Evolutionary conservation across 140 eudicot genomes (phyloP), one percentile per base, ranked within the genome.

Genomic region (Stevia rebaudiana): DNA sequence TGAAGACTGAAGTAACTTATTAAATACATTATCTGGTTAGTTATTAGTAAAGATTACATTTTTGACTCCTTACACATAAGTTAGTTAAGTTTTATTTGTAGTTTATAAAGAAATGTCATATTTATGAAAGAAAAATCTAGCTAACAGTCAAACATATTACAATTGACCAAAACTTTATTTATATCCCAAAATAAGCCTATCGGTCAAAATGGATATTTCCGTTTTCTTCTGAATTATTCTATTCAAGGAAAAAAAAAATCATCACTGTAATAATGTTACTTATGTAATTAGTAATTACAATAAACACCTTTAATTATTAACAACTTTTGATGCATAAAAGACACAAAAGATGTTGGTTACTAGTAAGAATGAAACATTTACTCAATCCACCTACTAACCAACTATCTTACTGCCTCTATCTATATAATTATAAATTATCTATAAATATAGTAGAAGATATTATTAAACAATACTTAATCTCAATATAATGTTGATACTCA

Each of bases 401-500:
- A 18, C 22, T 9, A 48, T 48, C 12, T 18, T 18, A n/a, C 21
- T 44, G 19, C 50, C 21, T 52, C 39, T 22, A 25, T 9, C 7
- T 33, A 33, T n/a, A n/a, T n/a, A n/a, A n/a, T n/a, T n/a, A 33
- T 1, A 3, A 33, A 8, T 22, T 43, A 42, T 42, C 13, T 42
- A 41, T 41, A 11, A 41, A 47, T 6, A 47, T 47, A 47, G 24
- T 47, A 16, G 53, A n/a, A n/a, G n/a, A n/a, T n/a, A n/a, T n/a
- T n/a, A n/a, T n/a, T n/a, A n/a, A n/a, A n/a, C n/a, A n/a, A n/a
- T n/a, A n/a, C n/a, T n/a, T n/a, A n/a, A 46, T 40, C 0, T 61
- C 19, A 43, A 15, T 30, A 61, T 21, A 0, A 49, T 25, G 3
- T n/a, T 13, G 70, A n/a, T 17, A 69, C 41, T 28, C 37, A 84